Conservation (phyloP, 257 asterid species). For the Jasminum sambac region DNA sequence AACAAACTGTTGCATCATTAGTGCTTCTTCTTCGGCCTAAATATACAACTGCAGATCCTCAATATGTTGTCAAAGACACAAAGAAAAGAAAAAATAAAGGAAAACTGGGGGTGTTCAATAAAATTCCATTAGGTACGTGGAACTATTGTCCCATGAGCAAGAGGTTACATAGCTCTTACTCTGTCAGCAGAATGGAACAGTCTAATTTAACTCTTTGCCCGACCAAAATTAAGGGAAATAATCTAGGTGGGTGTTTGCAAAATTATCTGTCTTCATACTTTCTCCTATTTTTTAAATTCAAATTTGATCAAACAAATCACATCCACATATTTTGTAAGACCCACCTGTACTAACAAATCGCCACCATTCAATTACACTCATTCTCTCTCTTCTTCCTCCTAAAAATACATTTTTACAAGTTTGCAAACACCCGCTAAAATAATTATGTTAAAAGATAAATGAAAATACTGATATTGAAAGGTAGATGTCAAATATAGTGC, state of each 20-base stretch:
- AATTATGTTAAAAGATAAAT: background rate
- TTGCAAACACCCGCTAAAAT: too few relatives aligned
- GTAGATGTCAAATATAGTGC: background rate
- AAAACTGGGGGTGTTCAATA: background rate
- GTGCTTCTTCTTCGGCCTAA: constrained; percentile 94
- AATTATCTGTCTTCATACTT: too few relatives aligned
- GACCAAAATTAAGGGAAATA: background rate
- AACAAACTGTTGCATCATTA: constrained; percentile 77
- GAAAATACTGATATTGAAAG: background rate
- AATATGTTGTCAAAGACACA: constrained; percentile 19
- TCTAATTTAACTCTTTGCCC: constrained; percentile 1
- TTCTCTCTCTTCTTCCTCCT: too few relatives aligned
- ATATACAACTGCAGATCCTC: constrained; percentile 22
- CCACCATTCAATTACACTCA: too few relatives aligned
- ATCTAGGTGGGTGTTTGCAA: too few relatives aligned
- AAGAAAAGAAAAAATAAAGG: background rate
- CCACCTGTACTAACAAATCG: too few relatives aligned
- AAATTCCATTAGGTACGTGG: constrained; percentile 11
- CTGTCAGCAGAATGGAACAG: background rate
- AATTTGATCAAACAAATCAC: too few relatives aligned
- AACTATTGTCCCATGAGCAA: constrained; percentile 5
- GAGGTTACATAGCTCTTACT: background rate
- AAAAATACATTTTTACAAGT: too few relatives aligned
- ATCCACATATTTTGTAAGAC: too few relatives aligned
- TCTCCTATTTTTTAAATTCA: too few relatives aligned